Conservation (phyloP, 495 filamentous ascomycete species). For the Baudoinia panamericana region DNA sequence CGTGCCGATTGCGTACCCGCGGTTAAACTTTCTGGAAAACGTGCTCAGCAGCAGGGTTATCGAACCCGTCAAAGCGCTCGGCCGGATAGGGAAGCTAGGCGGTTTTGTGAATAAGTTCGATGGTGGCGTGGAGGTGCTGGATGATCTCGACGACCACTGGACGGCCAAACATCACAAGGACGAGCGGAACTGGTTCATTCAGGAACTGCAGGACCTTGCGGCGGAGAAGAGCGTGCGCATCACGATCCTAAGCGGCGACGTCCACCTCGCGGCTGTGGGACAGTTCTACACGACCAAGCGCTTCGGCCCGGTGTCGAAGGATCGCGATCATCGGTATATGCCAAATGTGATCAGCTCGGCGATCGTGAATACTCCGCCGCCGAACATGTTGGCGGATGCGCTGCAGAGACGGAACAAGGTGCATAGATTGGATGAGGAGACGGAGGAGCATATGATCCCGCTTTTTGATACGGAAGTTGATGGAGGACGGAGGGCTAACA, state of each 20-base stretch:
- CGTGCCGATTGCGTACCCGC: slow-evolving; percentile 78
- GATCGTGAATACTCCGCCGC: slow-evolving; percentile 81
- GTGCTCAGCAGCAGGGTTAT: slow-evolving; percentile 68
- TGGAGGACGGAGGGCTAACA: slow-evolving; percentile 79
- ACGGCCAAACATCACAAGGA: slow-evolving; percentile 85
- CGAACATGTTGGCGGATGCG: slow-evolving; percentile 77
- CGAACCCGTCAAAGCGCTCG: slow-evolving; percentile 78
- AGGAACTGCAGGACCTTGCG: slow-evolving; percentile 81
- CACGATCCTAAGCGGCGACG: slow-evolving; percentile 81
- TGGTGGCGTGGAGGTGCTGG: slow-evolving; percentile 82
- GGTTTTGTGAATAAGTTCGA: slow-evolving; percentile 79
- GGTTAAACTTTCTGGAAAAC: slow-evolving; percentile 63
- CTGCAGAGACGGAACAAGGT: slow-evolving; percentile 89
- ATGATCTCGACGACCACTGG: slow-evolving; percentile 93
- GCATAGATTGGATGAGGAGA: slow-evolving; percentile 73
- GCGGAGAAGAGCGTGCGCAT: slow-evolving; percentile 83
- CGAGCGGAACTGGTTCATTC: slow-evolving; percentile 74
- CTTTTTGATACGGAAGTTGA: slow-evolving; percentile 83
- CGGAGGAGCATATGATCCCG: slow-evolving; percentile 91
- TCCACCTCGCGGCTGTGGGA: slow-evolving; percentile 82
- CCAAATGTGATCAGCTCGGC: slow-evolving; percentile 79
- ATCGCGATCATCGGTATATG: slow-evolving; percentile 89
- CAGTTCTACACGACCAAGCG: slow-evolving; percentile 88
- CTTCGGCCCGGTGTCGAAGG: slow-evolving; percentile 53
- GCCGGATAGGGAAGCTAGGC: slow-evolving; percentile 68